phyloP scores from a whole-genome alignment of 169 alveolate species.

The Amoebophrya sp. region DNA sequence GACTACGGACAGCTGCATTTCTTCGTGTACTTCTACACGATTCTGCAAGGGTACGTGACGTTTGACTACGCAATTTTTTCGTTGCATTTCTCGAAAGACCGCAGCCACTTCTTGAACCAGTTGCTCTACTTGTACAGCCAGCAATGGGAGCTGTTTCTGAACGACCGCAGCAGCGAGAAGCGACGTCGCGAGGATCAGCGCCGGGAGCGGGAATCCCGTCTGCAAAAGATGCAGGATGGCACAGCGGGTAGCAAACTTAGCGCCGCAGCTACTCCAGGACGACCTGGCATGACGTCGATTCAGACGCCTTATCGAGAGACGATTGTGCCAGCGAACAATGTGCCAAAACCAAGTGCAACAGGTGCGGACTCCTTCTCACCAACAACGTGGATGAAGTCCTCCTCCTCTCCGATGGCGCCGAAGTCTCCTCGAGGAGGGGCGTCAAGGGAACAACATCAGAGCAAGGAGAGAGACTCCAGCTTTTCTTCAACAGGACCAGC shows the following conservation, averaged over 20 bases:
- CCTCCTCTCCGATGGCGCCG: neutral
- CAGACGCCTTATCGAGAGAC: too few species aligned
- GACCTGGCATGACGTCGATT: too few species aligned
- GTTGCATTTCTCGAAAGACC: conserved; percentile 1
- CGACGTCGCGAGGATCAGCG: neutral
- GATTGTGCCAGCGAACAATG: too few species aligned
- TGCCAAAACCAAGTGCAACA: too few species aligned
- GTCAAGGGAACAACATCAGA: neutral
- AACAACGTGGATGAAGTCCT: neutral
- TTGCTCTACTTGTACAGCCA: neutral
- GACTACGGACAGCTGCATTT: neutral
- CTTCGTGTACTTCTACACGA: neutral
- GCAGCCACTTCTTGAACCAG: neutral
- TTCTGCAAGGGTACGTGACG: neutral
- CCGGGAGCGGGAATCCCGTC: neutral
- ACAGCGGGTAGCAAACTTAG: neutral
- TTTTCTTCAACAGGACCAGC: neutral
- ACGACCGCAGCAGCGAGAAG: neutral
- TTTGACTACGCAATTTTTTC: neutral
- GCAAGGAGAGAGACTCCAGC: neutral
- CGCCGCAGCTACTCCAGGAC: neutral
- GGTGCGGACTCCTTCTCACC: neutral
- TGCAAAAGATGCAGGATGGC: neutral
- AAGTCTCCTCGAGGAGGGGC: neutral
- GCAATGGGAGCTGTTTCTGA: conserved; percentile 17